These are phyloP conservation scores for Lizanozyma gosingica DNA, from an alignment of 1,139 yeast species.

Conservation along the genomic window DNA sequence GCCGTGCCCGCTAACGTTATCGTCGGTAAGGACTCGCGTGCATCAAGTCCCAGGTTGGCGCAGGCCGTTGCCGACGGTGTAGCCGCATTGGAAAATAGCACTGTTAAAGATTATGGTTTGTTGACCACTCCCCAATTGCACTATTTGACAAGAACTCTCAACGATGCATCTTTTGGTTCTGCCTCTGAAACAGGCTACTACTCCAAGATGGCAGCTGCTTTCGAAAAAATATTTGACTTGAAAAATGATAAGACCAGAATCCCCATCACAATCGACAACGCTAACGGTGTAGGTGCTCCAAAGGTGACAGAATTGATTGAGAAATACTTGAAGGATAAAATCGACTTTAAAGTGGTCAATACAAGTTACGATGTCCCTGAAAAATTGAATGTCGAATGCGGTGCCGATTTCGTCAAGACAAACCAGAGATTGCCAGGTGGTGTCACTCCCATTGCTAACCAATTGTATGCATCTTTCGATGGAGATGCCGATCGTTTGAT, in stretches of 20 bases:
- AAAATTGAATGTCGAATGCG: slow-evolving; percentile 69
- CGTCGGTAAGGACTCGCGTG: slow-evolving; percentile 68
- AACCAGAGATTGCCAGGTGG: slow-evolving; percentile 70
- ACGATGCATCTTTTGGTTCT: slow-evolving; percentile 55
- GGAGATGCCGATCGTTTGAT: slow-evolving; percentile 97
- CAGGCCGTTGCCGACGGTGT: slow-evolving; percentile 64
- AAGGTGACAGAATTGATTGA: slow-evolving; percentile 46
- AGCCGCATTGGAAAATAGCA: slow-evolving; percentile 35
- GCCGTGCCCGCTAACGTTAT: slow-evolving; percentile 30
- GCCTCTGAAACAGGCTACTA: slow-evolving; percentile 67
- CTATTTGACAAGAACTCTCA: slow-evolving; percentile 67
- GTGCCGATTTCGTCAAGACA: slow-evolving; percentile 94
- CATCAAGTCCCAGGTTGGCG: slow-evolving; percentile 63
- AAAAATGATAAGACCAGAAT: slow-evolving; percentile 19
- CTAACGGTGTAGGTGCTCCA: slow-evolving; percentile 94
- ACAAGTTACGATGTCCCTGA: slow-evolving; percentile 46
- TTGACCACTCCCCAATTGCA: slow-evolving; percentile 94
- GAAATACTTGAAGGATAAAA: slow-evolving; percentile 29
- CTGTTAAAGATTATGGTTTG: slow-evolving; percentile 51
- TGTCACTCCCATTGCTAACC: slow-evolving; percentile 29
- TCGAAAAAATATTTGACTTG: slow-evolving; percentile 21
- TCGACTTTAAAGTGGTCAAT: slow-evolving; percentile 49
- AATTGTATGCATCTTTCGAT: slow-evolving; percentile 77
- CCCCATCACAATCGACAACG: slow-evolving; percentile 67
- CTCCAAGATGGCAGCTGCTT: slow-evolving; percentile 43